A percentile compares a stretch with the other conserved stretches of the same genome.
phyloP scores from a whole-genome alignment of 164 flowering plant genomes.

The Annona cherimola region DNA sequence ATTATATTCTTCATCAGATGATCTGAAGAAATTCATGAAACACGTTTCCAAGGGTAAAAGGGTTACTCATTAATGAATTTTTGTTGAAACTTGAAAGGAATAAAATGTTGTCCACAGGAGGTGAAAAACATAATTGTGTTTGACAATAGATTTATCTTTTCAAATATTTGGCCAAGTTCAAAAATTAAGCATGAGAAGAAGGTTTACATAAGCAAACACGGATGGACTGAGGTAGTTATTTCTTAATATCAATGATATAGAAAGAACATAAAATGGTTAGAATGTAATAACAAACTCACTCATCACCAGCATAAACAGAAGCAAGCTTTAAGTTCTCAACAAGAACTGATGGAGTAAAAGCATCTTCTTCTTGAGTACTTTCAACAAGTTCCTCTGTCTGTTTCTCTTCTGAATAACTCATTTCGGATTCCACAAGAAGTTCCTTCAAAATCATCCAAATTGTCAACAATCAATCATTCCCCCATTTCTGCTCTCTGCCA shows the following conservation, averaged over 20 bases:
- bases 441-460: constrained; percentile 37
- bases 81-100: not conserved
- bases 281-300: constrained; percentile 27
- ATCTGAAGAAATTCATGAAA: constrained; percentile 30
- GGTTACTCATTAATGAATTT: not conserved
- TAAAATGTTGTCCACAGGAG: not conserved
- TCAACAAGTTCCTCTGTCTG: constrained; percentile 19
- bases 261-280: not conserved
- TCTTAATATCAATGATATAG: not conserved
- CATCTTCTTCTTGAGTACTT: constrained; percentile 43
- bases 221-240: not conserved
- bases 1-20: constrained; percentile 64
- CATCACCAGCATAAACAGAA: constrained; percentile 54
- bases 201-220: not conserved
- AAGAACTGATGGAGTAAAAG: constrained; percentile 56
- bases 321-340: constrained; percentile 65
- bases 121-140: not conserved
- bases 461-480: not conserved
- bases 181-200: not conserved
- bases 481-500: not conserved
- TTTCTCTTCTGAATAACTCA: constrained; percentile 30
- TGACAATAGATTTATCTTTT: not conserved
- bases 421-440: constrained; percentile 33
- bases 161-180: not conserved
- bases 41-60: not conserved